A percentile compares a stretch with the other conserved stretches of the same genome.
Evolutionary conservation across 192 early-diverging fungal species (phyloP).

Genomic region (Fimicolochytrium jonesii): DNA sequence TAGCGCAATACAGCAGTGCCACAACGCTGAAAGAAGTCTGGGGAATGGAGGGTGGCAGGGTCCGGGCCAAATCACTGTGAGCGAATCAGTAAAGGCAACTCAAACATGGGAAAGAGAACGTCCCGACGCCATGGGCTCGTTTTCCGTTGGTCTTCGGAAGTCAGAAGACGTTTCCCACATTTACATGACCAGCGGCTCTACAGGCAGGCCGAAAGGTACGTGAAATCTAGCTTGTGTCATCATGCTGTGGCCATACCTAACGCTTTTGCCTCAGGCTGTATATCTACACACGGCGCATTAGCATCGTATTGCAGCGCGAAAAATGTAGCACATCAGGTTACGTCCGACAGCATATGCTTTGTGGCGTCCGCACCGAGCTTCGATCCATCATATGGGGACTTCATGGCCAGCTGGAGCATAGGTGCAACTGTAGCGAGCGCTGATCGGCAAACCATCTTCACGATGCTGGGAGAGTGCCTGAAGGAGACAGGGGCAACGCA

Average conservation of each 20-base stretch:
- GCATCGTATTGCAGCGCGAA: conserved; percentile 26
- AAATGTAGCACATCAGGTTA: conserved; percentile 16
- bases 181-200: conserved; percentile 35
- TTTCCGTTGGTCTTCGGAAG: too few relatives aligned
- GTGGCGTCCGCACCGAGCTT: conserved; percentile 36
- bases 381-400: conserved; percentile 35
- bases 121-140: too few relatives aligned
- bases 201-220: conserved; percentile 34
- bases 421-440: conserved; percentile 26
- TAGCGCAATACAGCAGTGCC: too few relatives aligned
- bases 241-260: background rate
- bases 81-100: too few relatives aligned
- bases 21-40: too few relatives aligned
- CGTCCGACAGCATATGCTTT: conserved; percentile 6
- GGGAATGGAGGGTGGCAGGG: too few relatives aligned
- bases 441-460: conserved; percentile 2
- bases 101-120: too few relatives aligned
- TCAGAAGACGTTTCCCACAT: conserved; percentile 20
- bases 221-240: background rate
- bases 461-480: conserved; percentile 12
- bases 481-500: conserved; percentile 16
- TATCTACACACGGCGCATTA: conserved; percentile 22
- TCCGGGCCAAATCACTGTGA: too few relatives aligned
- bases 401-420: conserved; percentile 15
- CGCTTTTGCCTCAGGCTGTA: conserved; percentile 13